Evolutionary conservation across 306 rosid species (phyloP).

Genomic region (Lupinus albus): DNA sequence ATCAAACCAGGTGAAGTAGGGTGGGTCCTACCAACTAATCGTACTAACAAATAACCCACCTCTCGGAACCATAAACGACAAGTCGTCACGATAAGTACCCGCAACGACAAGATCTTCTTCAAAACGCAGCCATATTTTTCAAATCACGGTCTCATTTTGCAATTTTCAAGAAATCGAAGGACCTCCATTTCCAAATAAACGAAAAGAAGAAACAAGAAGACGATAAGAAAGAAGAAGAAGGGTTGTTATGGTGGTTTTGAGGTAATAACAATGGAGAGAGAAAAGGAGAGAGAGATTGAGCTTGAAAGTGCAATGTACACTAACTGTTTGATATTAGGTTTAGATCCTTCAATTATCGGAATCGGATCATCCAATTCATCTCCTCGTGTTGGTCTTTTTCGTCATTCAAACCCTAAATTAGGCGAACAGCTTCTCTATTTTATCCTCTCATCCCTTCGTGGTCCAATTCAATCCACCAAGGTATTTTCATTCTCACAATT

Average conservation of each 20-base stretch:
- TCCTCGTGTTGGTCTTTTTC: constrained; percentile 94
- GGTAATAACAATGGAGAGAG: constrained; percentile 99
- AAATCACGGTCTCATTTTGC: constrained; percentile 40
- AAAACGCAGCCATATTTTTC: constrained; percentile 34
- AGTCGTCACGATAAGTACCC: background rate
- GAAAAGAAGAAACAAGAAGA: background rate
- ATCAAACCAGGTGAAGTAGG: no score
- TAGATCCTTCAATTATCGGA: constrained; percentile 96
- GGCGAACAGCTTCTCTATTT: constrained; percentile 98
- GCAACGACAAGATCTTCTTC: constrained; percentile 39
- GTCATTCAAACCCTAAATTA: constrained; percentile 95
- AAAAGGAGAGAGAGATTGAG: constrained; percentile 98
- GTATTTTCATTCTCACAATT: constrained; percentile 38
- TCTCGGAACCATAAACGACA: constrained; percentile 30
- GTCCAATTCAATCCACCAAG: constrained; percentile 92
- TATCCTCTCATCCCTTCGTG: constrained; percentile 90
- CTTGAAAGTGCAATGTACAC: constrained; percentile 99
- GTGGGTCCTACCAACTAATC: no score
- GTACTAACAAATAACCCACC: no score
- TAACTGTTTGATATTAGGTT: constrained; percentile 87
- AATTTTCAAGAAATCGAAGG: constrained; percentile 38
- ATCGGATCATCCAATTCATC: constrained; percentile 76
- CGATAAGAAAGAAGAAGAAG: background rate
- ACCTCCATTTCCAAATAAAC: constrained; percentile 39
- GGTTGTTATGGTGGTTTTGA: background rate